Conservation (phyloP, 176 grass and related monocot species). For the Triticum timopheevii region DNA sequence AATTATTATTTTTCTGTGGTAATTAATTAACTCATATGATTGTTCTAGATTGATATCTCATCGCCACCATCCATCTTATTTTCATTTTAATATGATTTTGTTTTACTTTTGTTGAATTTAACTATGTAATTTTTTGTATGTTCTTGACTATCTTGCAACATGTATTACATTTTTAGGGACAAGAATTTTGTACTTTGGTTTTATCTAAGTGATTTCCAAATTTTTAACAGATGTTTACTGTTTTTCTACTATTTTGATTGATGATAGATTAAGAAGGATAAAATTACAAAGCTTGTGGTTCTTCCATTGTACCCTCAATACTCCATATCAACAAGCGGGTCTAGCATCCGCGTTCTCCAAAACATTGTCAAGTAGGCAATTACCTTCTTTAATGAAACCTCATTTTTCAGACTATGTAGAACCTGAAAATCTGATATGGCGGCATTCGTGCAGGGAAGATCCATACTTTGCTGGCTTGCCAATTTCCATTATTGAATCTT, state of each 20-base stretch:
- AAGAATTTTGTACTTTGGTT: neutral
- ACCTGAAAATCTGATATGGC: neutral
- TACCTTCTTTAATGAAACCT: neutral
- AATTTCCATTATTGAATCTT: constrained; percentile 90
- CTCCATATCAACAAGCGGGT: constrained; percentile 97
- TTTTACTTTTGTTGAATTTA: neutral
- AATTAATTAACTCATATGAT: constrained; percentile 10
- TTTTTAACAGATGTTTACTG: constrained; percentile 17
- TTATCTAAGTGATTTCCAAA: neutral
- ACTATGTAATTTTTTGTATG: neutral
- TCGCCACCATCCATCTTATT: neutral
- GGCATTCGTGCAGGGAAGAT: constrained; percentile 69
- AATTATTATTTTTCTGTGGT: neutral
- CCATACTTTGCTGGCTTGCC: constrained; percentile 78
- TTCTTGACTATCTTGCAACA: neutral
- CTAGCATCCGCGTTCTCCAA: constrained; percentile 87
- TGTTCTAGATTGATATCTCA: neutral
- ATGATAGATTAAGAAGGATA: constrained; percentile 93
- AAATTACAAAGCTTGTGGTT: constrained; percentile 84
- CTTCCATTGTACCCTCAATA: constrained; percentile 97
- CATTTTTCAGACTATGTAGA: neutral
- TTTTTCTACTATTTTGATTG: constrained; percentile 20
- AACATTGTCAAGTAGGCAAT: constrained; percentile 61
- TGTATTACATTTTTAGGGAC: neutral
- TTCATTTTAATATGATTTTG: neutral